Percentiles rank a stretch among this genome's conserved stretches.
Evolutionary conservation across 2,329 filamentous ascomycete genomes (phyloP).

Genomic region (Balansia obtecta): DNA sequence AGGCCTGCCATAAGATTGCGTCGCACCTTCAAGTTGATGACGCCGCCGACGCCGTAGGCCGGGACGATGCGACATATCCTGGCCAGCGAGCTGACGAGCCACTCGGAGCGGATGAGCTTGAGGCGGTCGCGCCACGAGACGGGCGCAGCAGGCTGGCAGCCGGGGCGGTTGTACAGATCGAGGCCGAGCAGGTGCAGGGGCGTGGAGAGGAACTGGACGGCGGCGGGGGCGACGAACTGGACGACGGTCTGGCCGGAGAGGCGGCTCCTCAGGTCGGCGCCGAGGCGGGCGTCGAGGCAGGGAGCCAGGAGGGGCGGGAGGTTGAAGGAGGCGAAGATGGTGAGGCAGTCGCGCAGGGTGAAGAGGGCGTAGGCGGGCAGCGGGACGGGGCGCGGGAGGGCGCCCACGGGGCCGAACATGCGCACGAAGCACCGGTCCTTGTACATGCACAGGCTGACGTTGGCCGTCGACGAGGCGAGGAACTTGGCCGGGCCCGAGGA

Average conservation of each 20-base stretch:
- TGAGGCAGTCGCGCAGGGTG: slow-evolving; percentile 70
- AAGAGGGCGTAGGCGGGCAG: slow-evolving; percentile 66
- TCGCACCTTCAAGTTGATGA: slow-evolving; percentile 68
- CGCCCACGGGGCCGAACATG: slow-evolving; percentile 57
- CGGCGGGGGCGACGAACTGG: slow-evolving; percentile 70
- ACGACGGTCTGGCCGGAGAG: slow-evolving; percentile 50
- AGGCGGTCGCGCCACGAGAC: slow-evolving; percentile 47
- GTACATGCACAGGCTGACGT: slow-evolving; percentile 76
- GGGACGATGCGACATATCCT: slow-evolving; percentile 77
- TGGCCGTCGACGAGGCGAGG: slow-evolving; percentile 64
- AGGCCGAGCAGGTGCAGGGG: slow-evolving; percentile 76
- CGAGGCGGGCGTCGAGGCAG: slow-evolving; percentile 42
- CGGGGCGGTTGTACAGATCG: slow-evolving; percentile 82
- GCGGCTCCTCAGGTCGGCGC: slow-evolving; percentile 29
- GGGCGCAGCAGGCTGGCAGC: too few relatives aligned
- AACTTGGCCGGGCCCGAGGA: slow-evolving; percentile 74
- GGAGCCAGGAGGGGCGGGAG: slow-evolving; percentile 70
- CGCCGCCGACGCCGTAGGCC: slow-evolving; percentile 78
- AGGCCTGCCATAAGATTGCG: slow-evolving; percentile 52
- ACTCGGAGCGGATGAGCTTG: slow-evolving; percentile 58
- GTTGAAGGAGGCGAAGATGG: slow-evolving; percentile 89
- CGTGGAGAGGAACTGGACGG: slow-evolving; percentile 67
- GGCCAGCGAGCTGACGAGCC: slow-evolving; percentile 59
- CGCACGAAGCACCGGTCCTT: slow-evolving; percentile 80
- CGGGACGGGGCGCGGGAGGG: slow-evolving; percentile 45